Base-by-base conservation (phyloP, 2,329 filamentous ascomycete genomes). In the Colletotrichum tanaceti region DNA sequence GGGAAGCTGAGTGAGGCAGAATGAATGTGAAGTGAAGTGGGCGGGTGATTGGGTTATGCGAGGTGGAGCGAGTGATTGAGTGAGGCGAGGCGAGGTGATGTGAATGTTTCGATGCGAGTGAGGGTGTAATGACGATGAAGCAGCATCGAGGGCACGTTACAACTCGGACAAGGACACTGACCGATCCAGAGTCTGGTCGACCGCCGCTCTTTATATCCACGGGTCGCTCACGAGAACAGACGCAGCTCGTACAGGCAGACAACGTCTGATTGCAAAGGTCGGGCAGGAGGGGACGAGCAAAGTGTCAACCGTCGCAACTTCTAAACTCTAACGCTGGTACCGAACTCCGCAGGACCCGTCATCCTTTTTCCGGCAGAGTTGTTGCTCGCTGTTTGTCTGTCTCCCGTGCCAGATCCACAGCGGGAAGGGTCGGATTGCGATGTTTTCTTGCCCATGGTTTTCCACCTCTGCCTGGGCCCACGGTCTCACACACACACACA, bases 341-440 rank as follows among this genome's bases (percentile, higher is more conserved):
- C 35, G 32, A 9, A 20, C 32, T 35, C 32, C 41, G 55, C 24
- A 47, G 43, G 35, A 47, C n/a, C 57, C 57, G 43, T 47, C 20
- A n/a, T 39, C 57, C 57, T 22, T 55, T 11, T 55, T 39, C 43
- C 58, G 46, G 58, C 35, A 60, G 49, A 55, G 18, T 38, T 22
- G 18, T 38, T 32, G 28, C 32, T 22, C 18, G n/a, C 53, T 65
- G 62, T 66, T 69, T 66, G 66, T 46, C 52, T 38, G n/a, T 39
- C 28, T 46, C 11, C 52, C 63, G 43, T 52, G 38, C 20, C n/a
- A 46, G 55, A 44, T 60, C 50, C 66, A 61, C 55, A 66, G 62
- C 62, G 63, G 66, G 62, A 35, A 65, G 52, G 44, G 43, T 68
- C 49, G 55, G 62, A 41, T 53, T 66, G 46, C 38, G 50, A 32